Base-by-base conservation (phyloP, 2,329 filamentous ascomycete genomes). In the Chrysosporium keratinophilum region DNA sequence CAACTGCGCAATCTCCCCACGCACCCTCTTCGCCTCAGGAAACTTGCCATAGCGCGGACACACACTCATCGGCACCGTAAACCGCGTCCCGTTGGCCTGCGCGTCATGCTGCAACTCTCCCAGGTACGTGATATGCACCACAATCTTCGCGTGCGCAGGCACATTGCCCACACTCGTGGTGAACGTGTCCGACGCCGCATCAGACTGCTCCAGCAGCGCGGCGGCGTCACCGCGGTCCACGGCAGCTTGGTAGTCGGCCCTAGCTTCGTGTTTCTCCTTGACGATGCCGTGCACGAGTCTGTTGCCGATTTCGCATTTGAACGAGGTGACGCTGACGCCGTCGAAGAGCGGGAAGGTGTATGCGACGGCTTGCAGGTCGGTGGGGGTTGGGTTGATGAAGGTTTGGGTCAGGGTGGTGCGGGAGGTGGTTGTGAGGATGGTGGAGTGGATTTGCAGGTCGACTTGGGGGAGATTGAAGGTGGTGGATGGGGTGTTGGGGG, bases 291-390 rank as follows among this genome's bases (percentile, higher is more conserved):
- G 72, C 14, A 79, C 72, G 11, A 65, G 60, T 17, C 80, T 78
- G 33, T 75, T 69, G 34, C 77, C 82, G 45, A 88, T 74, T 12
- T 72, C 78, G 67, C 83, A 88, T 3, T 73, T 77, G 58, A 88
- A 89, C 2, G 72, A 76, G 6, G 84, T 82, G 0, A 89, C 80
- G 5, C 80, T 83, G 14, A 86, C 81, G 9, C 85, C 84, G 62
- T 87, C 83, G 58, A 84, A 86, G 0, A 89, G 73, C 0, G 85
- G 85, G 57, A 89, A 88, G 0, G 76, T 76, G 64, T 89, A 89
- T 12, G 74, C 72, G 14, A 81, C 75, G 62, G 87, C 72, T 7
- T 72, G 62, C 56, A 83, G 76, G 9, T 70, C 64, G 1, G 66
- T 61, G 1, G 61, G 48, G 1, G 74, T 73, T 0, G 80, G 75